Evolutionary conservation across 2,329 filamentous ascomycete genomes (phyloP).

Genomic region (Aspergillus cejpii): DNA sequence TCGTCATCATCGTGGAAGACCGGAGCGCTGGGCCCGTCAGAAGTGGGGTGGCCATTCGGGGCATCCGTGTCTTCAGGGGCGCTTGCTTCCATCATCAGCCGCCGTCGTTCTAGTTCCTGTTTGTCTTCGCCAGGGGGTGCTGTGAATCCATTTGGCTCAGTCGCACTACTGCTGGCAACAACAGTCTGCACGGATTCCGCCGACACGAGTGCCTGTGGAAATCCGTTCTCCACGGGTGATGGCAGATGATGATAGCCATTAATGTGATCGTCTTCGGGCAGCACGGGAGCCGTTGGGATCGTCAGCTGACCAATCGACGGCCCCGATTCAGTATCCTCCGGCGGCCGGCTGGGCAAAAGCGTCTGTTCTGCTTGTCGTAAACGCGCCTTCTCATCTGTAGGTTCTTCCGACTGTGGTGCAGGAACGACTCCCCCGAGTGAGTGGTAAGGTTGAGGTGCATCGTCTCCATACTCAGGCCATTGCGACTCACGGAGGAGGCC

Average conservation of each 20-base stretch:
- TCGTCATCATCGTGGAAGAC: conserved; percentile 55
- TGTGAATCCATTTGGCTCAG: conserved; percentile 37
- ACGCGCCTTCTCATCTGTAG: conserved; percentile 73
- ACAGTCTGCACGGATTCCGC: conserved; percentile 30
- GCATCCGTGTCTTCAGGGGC: conserved; percentile 43
- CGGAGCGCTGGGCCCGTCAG: conserved; percentile 50
- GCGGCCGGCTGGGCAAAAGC: conserved; percentile 73
- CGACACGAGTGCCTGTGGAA: conserved; percentile 23
- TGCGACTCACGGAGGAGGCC: conserved; percentile 19
- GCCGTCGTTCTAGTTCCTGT: conserved; percentile 63
- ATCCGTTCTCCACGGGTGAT: conserved; percentile 15
- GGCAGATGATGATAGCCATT: conserved; percentile 40
- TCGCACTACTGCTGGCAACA: conserved; percentile 30
- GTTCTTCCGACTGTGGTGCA: conserved; percentile 53
- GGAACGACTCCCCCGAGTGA: conserved; percentile 22
- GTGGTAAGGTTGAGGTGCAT: conserved; percentile 21
- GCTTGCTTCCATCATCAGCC: conserved; percentile 59
- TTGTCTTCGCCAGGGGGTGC: conserved; percentile 59
- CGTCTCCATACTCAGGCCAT: conserved; percentile 28
- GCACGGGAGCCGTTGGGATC: conserved; percentile 42
- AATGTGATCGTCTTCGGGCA: conserved; percentile 48
- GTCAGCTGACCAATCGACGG: conserved; percentile 38
- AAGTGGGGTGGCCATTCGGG: conserved; percentile 1
- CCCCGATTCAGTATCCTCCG: conserved; percentile 43
- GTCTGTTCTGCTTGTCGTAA: conserved; percentile 69